Percentiles rank a stretch among this genome's conserved stretches.
These are phyloP conservation scores for Gossypioides kirkii DNA, from an alignment of 345 rosid genomes.

Conservation along the genomic window DNA sequence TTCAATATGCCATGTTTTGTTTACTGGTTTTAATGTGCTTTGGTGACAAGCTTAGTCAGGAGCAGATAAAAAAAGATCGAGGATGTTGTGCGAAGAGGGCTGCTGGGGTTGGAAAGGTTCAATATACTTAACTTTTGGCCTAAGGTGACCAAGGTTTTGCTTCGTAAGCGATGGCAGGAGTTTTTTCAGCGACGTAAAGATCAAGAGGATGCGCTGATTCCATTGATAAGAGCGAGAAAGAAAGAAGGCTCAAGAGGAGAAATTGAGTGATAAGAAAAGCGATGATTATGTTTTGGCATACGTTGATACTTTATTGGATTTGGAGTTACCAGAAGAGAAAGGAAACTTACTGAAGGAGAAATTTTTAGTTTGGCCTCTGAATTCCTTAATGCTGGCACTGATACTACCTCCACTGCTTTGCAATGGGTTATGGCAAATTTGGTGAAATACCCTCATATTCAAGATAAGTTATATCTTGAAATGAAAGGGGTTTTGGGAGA, in stretches of 20 bases:
- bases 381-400: conserved; percentile 27
- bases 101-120: conserved; percentile 26
- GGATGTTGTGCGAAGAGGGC: conserved; percentile 24
- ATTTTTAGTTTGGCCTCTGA: conserved; percentile 1
- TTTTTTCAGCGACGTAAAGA: conserved; percentile 21
- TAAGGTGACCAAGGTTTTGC: conserved; percentile 27
- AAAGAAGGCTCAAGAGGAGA: conserved; percentile 17
- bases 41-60: conserved; percentile 26
- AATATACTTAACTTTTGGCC: conserved; percentile 35
- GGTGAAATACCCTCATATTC: conserved; percentile 23
- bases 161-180: conserved; percentile 22
- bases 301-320: conserved; percentile 26
- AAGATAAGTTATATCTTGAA: conserved; percentile 23
- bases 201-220: conserved; percentile 24
- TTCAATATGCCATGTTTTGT: conserved; percentile 34
- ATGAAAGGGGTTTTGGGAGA: conserved; percentile 18
- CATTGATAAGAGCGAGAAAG: conserved; percentile 28
- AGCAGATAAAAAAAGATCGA: conserved; percentile 31
- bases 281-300: conserved; percentile 21
- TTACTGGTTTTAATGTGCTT: conserved; percentile 30
- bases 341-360: conserved; percentile 28
- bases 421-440: conserved; percentile 16
- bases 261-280: conserved; percentile 21
- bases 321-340: conserved; percentile 26
- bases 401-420: conserved; percentile 30